Conservation (phyloP, 345 rosid genomes). For the Salix koriyanagi region DNA sequence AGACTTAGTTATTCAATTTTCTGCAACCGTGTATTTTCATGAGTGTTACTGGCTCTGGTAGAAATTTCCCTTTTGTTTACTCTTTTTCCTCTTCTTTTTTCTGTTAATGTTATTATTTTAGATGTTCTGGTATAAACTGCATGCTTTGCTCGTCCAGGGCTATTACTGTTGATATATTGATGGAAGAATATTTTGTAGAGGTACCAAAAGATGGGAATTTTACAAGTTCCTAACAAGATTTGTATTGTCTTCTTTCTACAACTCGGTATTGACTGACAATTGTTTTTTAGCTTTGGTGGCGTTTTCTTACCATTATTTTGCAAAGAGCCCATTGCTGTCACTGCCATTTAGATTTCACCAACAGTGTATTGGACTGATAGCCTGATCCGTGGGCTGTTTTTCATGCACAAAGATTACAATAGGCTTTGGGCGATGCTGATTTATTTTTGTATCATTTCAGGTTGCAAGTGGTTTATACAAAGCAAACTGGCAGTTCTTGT, state of each 20-base stretch:
- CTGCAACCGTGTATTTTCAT: neutral
- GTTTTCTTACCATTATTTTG: neutral
- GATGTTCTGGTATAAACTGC: neutral
- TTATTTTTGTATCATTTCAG: constrained; percentile 40
- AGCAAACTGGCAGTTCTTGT: constrained; percentile 43
- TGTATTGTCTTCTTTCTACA: neutral
- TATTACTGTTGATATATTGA: neutral
- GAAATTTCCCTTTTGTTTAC: neutral
- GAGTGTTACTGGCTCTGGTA: neutral
- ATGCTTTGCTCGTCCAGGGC: neutral
- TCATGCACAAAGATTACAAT: neutral
- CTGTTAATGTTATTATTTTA: neutral
- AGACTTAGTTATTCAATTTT: neutral
- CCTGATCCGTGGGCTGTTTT: neutral
- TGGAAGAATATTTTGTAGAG: neutral
- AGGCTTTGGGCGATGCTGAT: neutral
- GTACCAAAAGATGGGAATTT: neutral
- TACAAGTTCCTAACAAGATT: neutral
- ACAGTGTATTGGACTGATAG: neutral
- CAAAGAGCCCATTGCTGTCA: neutral
- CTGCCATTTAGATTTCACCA: neutral
- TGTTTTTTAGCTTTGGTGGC: neutral
- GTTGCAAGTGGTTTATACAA: constrained; percentile 62
- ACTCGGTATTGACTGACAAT: neutral
- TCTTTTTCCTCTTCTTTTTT: neutral